These are phyloP conservation scores for Cantharellus anzutake DNA, from an alignment of 768 basidiomycete species.

Conservation along the genomic window DNA sequence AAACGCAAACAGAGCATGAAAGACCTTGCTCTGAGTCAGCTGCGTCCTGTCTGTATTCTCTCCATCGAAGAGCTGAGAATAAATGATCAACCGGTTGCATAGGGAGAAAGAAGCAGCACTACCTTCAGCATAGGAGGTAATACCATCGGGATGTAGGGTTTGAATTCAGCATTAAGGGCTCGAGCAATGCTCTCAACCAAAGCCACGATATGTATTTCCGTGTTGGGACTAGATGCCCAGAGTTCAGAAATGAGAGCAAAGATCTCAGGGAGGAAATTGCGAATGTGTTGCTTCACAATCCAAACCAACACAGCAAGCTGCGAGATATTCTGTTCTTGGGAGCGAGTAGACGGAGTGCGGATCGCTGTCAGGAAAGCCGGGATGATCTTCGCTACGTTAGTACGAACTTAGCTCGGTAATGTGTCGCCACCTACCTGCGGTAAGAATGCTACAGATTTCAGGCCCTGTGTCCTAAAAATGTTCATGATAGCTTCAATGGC, in stretches of 20 bases:
- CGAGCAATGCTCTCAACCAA: conserved; percentile 84
- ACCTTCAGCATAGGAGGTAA: conserved; percentile 73
- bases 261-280: conserved; percentile 74
- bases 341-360: conserved; percentile 54
- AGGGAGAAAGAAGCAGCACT: background rate
- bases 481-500: conserved; percentile 98
- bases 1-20: conserved; percentile 88
- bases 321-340: conserved; percentile 87
- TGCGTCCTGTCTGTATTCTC: conserved; percentile 64
- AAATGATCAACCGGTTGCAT: background rate
- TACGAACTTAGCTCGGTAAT: background rate
- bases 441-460: conserved; percentile 89
- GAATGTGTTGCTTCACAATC: conserved; percentile 94
- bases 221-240: conserved; percentile 55
- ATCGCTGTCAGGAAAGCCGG: conserved; percentile 88
- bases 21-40: conserved; percentile 70
- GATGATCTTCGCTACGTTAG: conserved; percentile 33
- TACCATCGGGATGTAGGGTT: conserved; percentile 81
- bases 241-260: conserved; percentile 75
- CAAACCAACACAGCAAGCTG: conserved; percentile 88
- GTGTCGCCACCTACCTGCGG: conserved; percentile 46
- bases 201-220: conserved; percentile 83
- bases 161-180: conserved; percentile 92
- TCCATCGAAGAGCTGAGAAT: conserved; percentile 46
- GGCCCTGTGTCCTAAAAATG: conserved; percentile 93